phyloP scores from a whole-genome alignment of 1,284 basidiomycete genomes.

The Sanghuangporus weigelae region DNA sequence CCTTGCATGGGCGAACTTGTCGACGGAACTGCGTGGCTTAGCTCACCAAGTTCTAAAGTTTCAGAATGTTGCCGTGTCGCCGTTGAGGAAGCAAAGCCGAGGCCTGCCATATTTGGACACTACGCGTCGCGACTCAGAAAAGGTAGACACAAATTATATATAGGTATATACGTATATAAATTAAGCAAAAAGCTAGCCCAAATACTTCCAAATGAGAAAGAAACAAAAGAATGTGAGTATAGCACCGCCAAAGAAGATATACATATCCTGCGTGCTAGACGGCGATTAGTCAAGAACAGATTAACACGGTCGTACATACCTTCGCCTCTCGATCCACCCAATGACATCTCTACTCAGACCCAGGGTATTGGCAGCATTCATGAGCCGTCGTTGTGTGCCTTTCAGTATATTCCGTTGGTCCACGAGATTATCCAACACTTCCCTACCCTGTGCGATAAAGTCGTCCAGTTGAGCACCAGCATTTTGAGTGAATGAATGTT shows the following conservation, averaged over 20 bases:
- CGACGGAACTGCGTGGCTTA: background rate
- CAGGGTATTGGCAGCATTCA: slow-evolving; percentile 88
- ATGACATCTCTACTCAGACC: slow-evolving; percentile 91
- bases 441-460: slow-evolving; percentile 85
- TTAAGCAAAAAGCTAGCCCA: slow-evolving; percentile 48
- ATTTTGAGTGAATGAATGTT: slow-evolving; percentile 82
- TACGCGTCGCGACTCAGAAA: background rate
- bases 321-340: slow-evolving; percentile 90
- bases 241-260: slow-evolving; percentile 82
- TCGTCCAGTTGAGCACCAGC: slow-evolving; percentile 80
- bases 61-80: background rate
- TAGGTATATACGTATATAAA: background rate
- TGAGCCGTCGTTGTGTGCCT: slow-evolving; percentile 77
- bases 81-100: background rate
- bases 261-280: slow-evolving; percentile 84
- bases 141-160: background rate
- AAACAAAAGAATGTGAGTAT: slow-evolving; percentile 89
- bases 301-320: slow-evolving; percentile 42
- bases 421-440: slow-evolving; percentile 84
- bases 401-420: slow-evolving; percentile 91
- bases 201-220: slow-evolving; percentile 83
- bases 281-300: slow-evolving; percentile 9
- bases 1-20: slow-evolving; percentile 6
- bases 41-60: background rate
- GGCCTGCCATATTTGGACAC: background rate